These are phyloP conservation scores for Oehlia diaphana DNA, from an alignment of 192 early-diverging fungal genomes.

Conservation along the genomic window DNA sequence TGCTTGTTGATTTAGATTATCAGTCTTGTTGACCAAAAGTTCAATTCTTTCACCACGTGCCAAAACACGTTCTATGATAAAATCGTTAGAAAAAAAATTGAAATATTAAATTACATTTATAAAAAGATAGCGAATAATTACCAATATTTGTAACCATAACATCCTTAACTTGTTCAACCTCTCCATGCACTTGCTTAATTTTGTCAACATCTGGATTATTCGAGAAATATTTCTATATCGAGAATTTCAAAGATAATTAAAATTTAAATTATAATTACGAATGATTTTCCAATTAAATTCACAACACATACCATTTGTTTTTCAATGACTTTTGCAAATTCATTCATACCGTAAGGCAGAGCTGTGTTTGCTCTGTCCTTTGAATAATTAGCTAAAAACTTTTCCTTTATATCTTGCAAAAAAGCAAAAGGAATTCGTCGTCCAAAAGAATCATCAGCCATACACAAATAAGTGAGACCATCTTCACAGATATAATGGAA, in stretches of 20 bases:
- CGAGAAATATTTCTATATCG: conserved; percentile 67
- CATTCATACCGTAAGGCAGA: conserved; percentile 73
- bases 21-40: conserved; percentile 88
- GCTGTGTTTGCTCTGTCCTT: conserved; percentile 56
- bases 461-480: conserved; percentile 84
- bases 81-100: not conserved
- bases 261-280: conserved; percentile 8
- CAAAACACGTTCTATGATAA: conserved; percentile 72
- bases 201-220: conserved; percentile 70
- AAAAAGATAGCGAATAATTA: conserved; percentile 25
- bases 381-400: conserved; percentile 60
- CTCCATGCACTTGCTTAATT: conserved; percentile 80
- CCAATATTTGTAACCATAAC: conserved; percentile 95
- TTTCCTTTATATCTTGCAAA: conserved; percentile 75
- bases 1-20: conserved; percentile 81
- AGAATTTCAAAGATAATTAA: conserved; percentile 6
- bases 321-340: conserved; percentile 81
- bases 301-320: conserved; percentile 69
- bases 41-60: conserved; percentile 89
- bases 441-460: conserved; percentile 71
- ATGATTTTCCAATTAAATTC: not conserved
- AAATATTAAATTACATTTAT: not conserved
- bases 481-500: conserved; percentile 88
- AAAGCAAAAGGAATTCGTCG: conserved; percentile 89
- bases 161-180: conserved; percentile 92